phyloP scores from a whole-genome alignment of 2,329 filamentous ascomycete genomes.

The Pseudofabraea citricarpa region DNA sequence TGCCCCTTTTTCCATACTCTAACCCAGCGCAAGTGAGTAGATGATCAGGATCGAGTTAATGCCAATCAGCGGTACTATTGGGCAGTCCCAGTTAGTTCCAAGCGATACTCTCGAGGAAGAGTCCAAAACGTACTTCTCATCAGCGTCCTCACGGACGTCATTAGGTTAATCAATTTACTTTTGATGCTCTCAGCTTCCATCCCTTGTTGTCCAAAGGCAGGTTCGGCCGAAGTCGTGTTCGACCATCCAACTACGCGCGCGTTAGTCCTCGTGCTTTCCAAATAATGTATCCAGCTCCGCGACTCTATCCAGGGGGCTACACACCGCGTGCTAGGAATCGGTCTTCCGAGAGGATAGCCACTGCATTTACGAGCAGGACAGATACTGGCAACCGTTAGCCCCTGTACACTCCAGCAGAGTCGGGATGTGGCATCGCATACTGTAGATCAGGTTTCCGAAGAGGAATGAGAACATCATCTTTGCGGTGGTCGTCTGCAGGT shows the following conservation, averaged over 20 bases:
- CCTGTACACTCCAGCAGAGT: slow-evolving; percentile 1
- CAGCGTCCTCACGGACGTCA: slow-evolving; percentile 82
- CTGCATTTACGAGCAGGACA: slow-evolving; percentile 86
- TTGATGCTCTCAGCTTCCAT: slow-evolving; percentile 70
- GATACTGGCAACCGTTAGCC: slow-evolving; percentile 48
- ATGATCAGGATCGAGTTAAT: slow-evolving; percentile 80
- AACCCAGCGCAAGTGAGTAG: slow-evolving; percentile 75
- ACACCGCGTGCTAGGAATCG: slow-evolving; percentile 79
- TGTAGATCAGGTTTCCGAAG: slow-evolving; percentile 68
- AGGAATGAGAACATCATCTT: slow-evolving; percentile 64
- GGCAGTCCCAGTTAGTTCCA: neutral
- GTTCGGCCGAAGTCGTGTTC: slow-evolving; percentile 57
- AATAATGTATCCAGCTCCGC: neutral
- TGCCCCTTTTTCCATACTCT: neutral
- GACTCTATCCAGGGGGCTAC: slow-evolving; percentile 19
- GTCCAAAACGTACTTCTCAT: slow-evolving; percentile 72
- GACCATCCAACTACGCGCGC: slow-evolving; percentile 71
- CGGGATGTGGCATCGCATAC: slow-evolving; percentile 34
- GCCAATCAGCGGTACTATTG: slow-evolving; percentile 73
- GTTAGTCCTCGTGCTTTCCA: neutral
- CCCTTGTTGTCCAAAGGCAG: slow-evolving; percentile 64
- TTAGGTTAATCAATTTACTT: slow-evolving; percentile 82
- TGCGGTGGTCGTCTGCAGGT: slow-evolving; percentile 16
- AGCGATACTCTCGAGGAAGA: no score
- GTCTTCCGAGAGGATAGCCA: slow-evolving; percentile 92